Percentiles rank a stretch among this genome's conserved stretches.
These are phyloP conservation scores for Calonectria ilicicola DNA, from an alignment of 2,329 filamentous ascomycete genomes.

Conservation along the genomic window DNA sequence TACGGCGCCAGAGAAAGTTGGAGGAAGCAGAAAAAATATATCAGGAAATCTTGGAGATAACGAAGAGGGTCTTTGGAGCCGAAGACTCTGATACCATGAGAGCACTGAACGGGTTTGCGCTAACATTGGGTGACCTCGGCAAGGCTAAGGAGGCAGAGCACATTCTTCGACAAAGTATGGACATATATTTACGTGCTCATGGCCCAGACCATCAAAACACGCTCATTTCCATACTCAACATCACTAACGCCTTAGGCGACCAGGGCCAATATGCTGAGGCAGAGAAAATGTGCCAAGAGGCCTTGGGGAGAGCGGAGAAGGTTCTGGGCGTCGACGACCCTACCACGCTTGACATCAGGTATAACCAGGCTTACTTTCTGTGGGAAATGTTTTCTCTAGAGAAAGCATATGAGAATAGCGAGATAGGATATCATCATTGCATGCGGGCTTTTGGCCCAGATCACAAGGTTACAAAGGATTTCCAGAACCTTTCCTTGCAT, in stretches of 20 bases:
- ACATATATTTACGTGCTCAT: neutral
- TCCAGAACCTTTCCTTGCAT: too few relatives aligned
- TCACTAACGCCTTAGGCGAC: neutral
- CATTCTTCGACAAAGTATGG: neutral
- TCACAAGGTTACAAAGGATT: neutral
- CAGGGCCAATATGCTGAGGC: slow-evolving; percentile 25
- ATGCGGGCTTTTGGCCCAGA: neutral
- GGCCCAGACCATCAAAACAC: neutral
- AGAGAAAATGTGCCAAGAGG: slow-evolving; percentile 1
- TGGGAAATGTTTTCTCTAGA: too few relatives aligned
- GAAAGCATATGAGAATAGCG: neutral
- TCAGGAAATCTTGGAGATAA: neutral
- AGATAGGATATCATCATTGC: neutral
- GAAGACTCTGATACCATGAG: neutral
- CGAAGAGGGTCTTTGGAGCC: neutral
- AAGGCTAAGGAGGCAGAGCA: neutral
- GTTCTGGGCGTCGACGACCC: neutral
- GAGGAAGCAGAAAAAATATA: neutral
- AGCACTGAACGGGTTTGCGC: neutral
- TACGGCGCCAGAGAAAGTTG: neutral
- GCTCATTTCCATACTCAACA: neutral
- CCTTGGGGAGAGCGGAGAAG: neutral
- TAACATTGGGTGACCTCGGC: neutral
- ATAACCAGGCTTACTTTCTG: neutral
- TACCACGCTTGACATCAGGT: neutral